A percentile compares a stretch with the other conserved stretches of the same genome.
Evolutionary conservation across 2,329 filamentous ascomycete species (phyloP).

Genomic region (Aureobasidium mangrovei): DNA sequence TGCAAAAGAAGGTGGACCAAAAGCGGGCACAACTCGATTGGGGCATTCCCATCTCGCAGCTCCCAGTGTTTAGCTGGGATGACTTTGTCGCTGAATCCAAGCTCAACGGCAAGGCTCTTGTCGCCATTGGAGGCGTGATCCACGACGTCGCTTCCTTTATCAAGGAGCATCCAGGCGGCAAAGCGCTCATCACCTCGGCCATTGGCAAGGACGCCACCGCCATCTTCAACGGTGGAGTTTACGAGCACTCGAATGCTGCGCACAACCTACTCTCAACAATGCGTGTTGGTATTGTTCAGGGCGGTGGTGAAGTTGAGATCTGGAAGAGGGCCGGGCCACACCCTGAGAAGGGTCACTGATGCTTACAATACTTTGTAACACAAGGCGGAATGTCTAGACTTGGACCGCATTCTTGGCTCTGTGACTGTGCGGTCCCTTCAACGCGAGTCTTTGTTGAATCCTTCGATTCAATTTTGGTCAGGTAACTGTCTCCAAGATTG

Average conservation of each 20-base stretch:
- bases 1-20: conserved; percentile 88
- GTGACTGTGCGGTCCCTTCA: too few species aligned
- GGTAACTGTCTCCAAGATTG: too few species aligned
- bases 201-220: conserved; percentile 83
- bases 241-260: conserved; percentile 80
- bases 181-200: conserved; percentile 72
- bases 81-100: conserved; percentile 71
- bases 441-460: too few species aligned
- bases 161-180: conserved; percentile 83
- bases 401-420: too few species aligned
- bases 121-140: conserved; percentile 79
- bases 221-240: conserved; percentile 87
- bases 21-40: conserved; percentile 75
- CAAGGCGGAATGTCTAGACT: too few species aligned
- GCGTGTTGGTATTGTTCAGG: conserved; percentile 77
- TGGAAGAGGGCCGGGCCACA: conserved; percentile 86
- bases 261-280: conserved; percentile 84
- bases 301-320: conserved; percentile 82
- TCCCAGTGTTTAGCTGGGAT: conserved; percentile 79
- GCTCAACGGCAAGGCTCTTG: conserved; percentile 68
- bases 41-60: conserved; percentile 75
- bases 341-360: conserved; percentile 38
- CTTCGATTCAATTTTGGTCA: too few species aligned
- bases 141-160: conserved; percentile 62
- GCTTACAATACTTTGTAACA: too few species aligned